These are phyloP conservation scores for Hyphopichia pseudoburtonii DNA, from an alignment of 1,139 yeast genomes.

Conservation along the genomic window DNA sequence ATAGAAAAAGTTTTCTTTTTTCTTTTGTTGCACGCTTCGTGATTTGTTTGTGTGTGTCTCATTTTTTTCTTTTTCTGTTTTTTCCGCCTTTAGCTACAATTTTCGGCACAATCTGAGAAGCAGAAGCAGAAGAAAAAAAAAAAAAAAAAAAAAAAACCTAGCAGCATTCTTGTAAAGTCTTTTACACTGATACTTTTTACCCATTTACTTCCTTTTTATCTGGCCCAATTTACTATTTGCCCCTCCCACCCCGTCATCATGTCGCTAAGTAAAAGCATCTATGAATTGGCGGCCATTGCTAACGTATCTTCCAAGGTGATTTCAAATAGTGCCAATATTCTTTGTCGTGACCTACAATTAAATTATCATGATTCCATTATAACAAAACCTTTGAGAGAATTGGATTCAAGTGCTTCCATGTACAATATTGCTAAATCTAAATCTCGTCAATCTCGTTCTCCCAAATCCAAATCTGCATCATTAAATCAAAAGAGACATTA, in stretches of 20 bases:
- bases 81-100: too few relatives aligned
- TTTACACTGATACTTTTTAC: too few relatives aligned
- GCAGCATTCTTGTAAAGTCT: too few relatives aligned
- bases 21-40: too few relatives aligned
- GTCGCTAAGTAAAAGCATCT: constrained; percentile 11
- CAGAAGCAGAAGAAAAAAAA: too few relatives aligned
- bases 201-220: not conserved
- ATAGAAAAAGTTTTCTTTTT: too few relatives aligned
- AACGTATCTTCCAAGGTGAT: constrained; percentile 25
- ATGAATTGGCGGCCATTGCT: constrained; percentile 29
- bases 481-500: constrained; percentile 8
- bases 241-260: not conserved
- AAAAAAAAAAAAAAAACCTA: too few relatives aligned
- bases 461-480: not conserved
- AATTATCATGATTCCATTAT: constrained; percentile 18
- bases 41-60: too few relatives aligned
- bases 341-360: constrained; percentile 20
- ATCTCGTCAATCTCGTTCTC: constrained; percentile 20
- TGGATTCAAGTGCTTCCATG: constrained; percentile 22
- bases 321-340: constrained; percentile 20
- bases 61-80: too few relatives aligned
- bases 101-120: too few relatives aligned
- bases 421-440: constrained; percentile 28
- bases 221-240: too few relatives aligned
- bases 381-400: constrained; percentile 18